Conservation (phyloP, 176 grass and related monocot species). For the Bolboschoenus planiculmis region DNA sequence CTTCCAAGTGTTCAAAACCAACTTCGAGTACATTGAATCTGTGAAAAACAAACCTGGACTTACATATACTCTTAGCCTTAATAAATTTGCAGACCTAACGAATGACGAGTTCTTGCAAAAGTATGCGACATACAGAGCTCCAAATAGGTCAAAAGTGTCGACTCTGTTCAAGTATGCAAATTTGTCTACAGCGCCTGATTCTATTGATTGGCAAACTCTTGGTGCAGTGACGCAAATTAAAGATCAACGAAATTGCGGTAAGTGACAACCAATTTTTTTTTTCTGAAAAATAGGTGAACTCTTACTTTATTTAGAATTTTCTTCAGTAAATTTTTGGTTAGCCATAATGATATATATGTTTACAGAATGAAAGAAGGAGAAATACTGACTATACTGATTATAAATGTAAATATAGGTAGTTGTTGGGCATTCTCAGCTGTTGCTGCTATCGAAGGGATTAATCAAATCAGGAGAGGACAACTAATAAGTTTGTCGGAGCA, state of each 20-base stretch:
- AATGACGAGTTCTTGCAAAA: slow-evolving; percentile 29
- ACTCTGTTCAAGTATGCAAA: slow-evolving; percentile 17
- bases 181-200: neutral
- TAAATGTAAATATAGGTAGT: slow-evolving; percentile 4
- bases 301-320: neutral
- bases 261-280: neutral
- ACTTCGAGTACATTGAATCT: slow-evolving; percentile 25
- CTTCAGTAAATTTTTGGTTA: neutral
- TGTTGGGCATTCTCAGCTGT: slow-evolving; percentile 46
- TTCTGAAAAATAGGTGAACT: no score
- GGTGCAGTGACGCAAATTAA: slow-evolving; percentile 23
- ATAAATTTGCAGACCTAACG: slow-evolving; percentile 36
- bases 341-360: neutral
- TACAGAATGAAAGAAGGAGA: neutral
- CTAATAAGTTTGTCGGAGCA: slow-evolving; percentile 27
- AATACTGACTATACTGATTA: neutral
- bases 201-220: slow-evolving; percentile 20
- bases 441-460: slow-evolving; percentile 24
- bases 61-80: slow-evolving; percentile 23
- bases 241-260: slow-evolving; percentile 24
- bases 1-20: slow-evolving; percentile 34
- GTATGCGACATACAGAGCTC: neutral
- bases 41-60: slow-evolving; percentile 18
- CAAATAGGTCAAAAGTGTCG: neutral
- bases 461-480: slow-evolving; percentile 7